phyloP scores from a whole-genome alignment of 768 basidiomycete species.

The Phylloporus sp. region DNA sequence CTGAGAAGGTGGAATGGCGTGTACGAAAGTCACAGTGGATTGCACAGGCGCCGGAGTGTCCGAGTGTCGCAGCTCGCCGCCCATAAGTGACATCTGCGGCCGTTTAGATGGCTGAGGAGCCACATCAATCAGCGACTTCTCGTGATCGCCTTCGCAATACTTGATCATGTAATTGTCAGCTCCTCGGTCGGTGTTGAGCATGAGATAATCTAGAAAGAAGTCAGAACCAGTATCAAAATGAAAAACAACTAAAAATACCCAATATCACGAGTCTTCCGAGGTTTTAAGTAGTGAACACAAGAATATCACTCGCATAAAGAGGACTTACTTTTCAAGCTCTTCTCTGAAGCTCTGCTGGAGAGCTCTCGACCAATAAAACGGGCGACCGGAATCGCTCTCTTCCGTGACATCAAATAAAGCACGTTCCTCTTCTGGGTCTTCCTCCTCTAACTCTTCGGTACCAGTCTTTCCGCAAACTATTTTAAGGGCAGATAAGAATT shows the following conservation, averaged over 20 bases:
- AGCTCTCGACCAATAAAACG: conserved; percentile 78
- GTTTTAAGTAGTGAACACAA: conserved; percentile 9
- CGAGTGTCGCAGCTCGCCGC: conserved; percentile 57
- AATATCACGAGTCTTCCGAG: conserved; percentile 69
- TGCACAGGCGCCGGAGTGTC: conserved; percentile 38
- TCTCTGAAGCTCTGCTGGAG: conserved; percentile 81
- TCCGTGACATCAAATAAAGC: conserved; percentile 64
- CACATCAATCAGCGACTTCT: conserved; percentile 72
- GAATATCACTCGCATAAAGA: neutral
- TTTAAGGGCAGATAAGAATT: conserved; percentile 61
- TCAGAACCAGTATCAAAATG: conserved; percentile 2
- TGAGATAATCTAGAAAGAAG: conserved; percentile 63
- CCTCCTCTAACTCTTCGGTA: conserved; percentile 65
- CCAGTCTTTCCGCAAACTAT: conserved; percentile 85
- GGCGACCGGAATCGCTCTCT: conserved; percentile 46
- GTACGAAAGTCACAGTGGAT: conserved; percentile 35
- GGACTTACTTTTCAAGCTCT: conserved; percentile 77
- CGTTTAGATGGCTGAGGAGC: conserved; percentile 67
- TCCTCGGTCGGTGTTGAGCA: conserved; percentile 85
- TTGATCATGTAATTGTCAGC: conserved; percentile 94
- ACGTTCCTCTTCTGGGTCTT: conserved; percentile 70
- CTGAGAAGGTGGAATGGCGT: conserved; percentile 36
- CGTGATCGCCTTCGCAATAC: conserved; percentile 77
- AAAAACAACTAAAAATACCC: conserved; percentile 37
- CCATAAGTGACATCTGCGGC: conserved; percentile 69